A percentile compares a stretch with the other conserved stretches of the same genome.
phyloP scores from a whole-genome alignment of 2,329 filamentous ascomycete species.

The Waltergamsia citrina region DNA sequence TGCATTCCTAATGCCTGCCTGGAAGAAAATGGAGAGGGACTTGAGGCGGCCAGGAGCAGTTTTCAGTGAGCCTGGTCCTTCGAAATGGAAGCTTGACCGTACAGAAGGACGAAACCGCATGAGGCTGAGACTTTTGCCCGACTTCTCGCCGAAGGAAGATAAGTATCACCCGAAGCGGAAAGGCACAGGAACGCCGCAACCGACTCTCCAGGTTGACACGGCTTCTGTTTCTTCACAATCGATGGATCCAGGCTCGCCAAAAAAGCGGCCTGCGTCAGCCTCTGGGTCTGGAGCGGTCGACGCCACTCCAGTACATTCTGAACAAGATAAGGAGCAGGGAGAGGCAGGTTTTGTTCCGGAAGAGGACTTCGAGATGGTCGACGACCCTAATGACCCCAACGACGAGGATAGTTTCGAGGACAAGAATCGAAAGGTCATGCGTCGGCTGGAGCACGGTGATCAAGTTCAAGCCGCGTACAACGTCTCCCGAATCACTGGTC shows the following conservation, averaged over 20 bases:
- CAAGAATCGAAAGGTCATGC: slow-evolving; percentile 96
- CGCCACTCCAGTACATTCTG: no score
- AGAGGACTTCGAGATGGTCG: slow-evolving; percentile 92
- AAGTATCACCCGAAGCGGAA: slow-evolving; percentile 81
- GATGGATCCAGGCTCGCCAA: slow-evolving; percentile 11
- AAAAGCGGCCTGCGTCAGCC: background rate
- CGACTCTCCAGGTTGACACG: slow-evolving; percentile 23
- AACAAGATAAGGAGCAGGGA: slow-evolving; percentile 9
- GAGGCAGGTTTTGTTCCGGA: slow-evolving; percentile 40
- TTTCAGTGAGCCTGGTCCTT: slow-evolving; percentile 51
- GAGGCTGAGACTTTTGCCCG: slow-evolving; percentile 78
- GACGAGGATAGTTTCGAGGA: slow-evolving; percentile 83
- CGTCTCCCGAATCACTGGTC: slow-evolving; percentile 83
- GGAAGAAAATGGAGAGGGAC: slow-evolving; percentile 70
- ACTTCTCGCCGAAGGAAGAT: slow-evolving; percentile 57
- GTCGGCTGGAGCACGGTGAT: slow-evolving; percentile 81
- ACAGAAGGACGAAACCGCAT: slow-evolving; percentile 95
- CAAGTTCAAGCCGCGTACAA: slow-evolving; percentile 92
- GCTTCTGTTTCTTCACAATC: slow-evolving; percentile 3
- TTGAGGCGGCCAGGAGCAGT: slow-evolving; percentile 73
- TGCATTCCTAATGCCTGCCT: slow-evolving; percentile 64
- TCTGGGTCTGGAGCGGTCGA: background rate
- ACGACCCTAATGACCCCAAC: slow-evolving; percentile 78
- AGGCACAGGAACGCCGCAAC: slow-evolving; percentile 31
- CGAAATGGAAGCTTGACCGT: slow-evolving; percentile 88